Evolutionary conservation across 208 protist species (phyloP).

Genomic region (Acanthamoeba culbertsoni): DNA sequence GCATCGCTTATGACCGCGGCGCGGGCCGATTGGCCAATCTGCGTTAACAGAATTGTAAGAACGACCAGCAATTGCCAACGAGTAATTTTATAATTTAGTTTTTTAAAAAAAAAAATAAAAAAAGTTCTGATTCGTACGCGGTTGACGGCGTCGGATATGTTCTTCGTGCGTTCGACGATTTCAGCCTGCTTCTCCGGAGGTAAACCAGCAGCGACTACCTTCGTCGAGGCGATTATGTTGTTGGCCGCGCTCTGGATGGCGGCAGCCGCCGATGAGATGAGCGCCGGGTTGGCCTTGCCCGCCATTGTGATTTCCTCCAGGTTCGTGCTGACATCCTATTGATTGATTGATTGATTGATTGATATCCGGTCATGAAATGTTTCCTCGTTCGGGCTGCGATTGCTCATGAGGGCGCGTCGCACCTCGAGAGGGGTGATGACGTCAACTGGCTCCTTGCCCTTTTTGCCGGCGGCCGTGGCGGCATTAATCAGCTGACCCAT

Average conservation of each 20-base stretch:
- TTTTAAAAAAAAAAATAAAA: too few relatives aligned
- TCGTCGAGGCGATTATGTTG: neutral
- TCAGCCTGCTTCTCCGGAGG: neutral
- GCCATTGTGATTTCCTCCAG: neutral
- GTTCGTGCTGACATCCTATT: neutral
- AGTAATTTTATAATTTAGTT: too few relatives aligned
- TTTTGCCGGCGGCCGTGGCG: neutral
- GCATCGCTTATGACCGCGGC: neutral
- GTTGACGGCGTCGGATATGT: neutral
- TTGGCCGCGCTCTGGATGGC: constrained; percentile 23
- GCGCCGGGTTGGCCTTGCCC: constrained; percentile 8
- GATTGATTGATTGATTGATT: neutral
- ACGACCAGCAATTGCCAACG: too few relatives aligned
- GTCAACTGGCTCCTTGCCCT: constrained; percentile 19
- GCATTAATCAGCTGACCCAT: neutral
- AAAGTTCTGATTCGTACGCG: neutral
- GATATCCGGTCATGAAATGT: neutral
- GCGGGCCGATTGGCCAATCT: neutral
- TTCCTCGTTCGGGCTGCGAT: neutral
- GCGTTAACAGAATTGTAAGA: neutral
- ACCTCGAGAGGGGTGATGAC: constrained; percentile 52
- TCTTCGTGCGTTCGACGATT: neutral
- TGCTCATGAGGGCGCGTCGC: neutral
- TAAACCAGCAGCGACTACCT: neutral
- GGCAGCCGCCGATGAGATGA: neutral